Base-by-base conservation (phyloP, 352 stramenopile species). In the Globisporangium perplexum region DNA sequence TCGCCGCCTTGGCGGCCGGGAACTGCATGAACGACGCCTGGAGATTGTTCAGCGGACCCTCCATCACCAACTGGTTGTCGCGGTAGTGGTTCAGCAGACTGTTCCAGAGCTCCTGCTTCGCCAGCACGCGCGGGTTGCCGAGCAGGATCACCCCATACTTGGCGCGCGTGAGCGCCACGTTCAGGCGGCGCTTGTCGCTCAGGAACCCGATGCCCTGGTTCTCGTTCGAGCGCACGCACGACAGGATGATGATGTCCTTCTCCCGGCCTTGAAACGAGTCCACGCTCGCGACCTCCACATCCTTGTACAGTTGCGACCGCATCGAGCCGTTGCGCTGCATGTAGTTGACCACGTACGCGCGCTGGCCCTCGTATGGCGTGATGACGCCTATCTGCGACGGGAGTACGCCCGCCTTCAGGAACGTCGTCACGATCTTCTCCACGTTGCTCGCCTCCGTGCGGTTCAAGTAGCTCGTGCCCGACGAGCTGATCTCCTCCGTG, bases 191-290 rank as follows among this genome's bases (percentile, higher is more conserved):
- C 35, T 94, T 80, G 68, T 99, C 97, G 35, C 91, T 98, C 24
- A 99, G 63, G 66, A 99, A 99, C 23, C 97, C 97, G 66, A 99
- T 99, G 18, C 97, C 97, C 53, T 99, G 96, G 66, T 97, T 97
- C 58, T 99, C 95, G 68, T 98, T 99, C n/a, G 96, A 99, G 49
- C 96, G 92, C 30, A 99, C 97, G 68, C 97, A 99, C 11, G 96
- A 98, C 22, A 98, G 65, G 59, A 98, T 96, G 59, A 99, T 99
- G 49, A 98, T 88, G 70, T 99, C 97, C 72, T 99, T 99, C 65
- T 99, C 97, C 36, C 97, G 94, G 14, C 97, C 97, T 74, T 99
- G 97, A 69, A 99, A 99, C 55, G 95, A 97, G 81, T 99, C 97
- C 7, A 99, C 97, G 55, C 84, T 98, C 17, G 97, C 97, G 18